A percentile compares a stretch with the other conserved stretches of the same genome.
These are phyloP conservation scores for Drechmeria coniospora DNA, from an alignment of 2,329 filamentous ascomycete species.

Conservation along the genomic window DNA sequence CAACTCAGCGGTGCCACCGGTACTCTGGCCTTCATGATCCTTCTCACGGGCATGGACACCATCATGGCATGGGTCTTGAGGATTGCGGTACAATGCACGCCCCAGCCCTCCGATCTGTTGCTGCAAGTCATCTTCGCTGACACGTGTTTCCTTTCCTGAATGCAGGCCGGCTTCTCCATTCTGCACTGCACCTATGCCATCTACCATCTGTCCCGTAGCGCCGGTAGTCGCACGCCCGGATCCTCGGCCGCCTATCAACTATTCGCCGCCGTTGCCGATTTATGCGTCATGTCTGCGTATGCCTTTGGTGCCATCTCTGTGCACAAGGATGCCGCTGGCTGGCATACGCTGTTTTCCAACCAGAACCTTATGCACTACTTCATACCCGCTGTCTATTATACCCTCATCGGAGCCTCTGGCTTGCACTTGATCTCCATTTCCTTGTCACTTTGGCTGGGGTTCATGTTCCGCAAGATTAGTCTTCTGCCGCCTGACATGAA, in stretches of 20 bases:
- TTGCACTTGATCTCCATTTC: conserved; percentile 56
- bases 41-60: conserved; percentile 52
- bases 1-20: conserved; percentile 56
- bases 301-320: conserved; percentile 35
- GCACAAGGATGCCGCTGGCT: conserved; percentile 30
- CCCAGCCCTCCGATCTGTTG: background rate
- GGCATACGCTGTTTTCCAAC: conserved; percentile 53
- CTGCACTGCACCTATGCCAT: conserved; percentile 62
- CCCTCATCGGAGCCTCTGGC: conserved; percentile 44
- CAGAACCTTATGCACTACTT: conserved; percentile 42
- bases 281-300: conserved; percentile 38
- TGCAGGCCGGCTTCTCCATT: conserved; percentile 59
- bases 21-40: conserved; percentile 59
- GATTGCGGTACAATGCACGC: conserved; percentile 48
- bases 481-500: conserved; percentile 88
- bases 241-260: conserved; percentile 82
- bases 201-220: conserved; percentile 61
- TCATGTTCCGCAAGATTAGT: conserved; percentile 70
- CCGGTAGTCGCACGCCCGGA: conserved; percentile 55
- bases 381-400: conserved; percentile 51
- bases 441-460: conserved; percentile 58
- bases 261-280: conserved; percentile 62
- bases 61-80: conserved; percentile 61
- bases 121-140: background rate
- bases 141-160: background rate